phyloP scores from a whole-genome alignment of 176 grass and related monocot species.

The Triticum monococcum region DNA sequence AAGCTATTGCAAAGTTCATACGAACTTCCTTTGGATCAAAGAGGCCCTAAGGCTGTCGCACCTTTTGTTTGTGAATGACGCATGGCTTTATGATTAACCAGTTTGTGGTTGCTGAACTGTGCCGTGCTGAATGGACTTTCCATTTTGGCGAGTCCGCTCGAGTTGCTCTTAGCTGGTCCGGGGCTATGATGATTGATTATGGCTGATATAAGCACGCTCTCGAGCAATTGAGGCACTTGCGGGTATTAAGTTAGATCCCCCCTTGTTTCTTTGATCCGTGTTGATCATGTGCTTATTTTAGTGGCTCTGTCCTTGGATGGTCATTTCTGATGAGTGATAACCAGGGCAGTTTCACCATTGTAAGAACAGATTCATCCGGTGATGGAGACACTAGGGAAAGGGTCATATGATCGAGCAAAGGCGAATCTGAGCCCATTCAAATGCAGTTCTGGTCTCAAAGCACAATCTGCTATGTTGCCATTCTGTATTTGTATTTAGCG shows the following conservation, averaged over 20 bases:
- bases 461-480: background rate
- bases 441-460: background rate
- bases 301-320: conserved; percentile 27
- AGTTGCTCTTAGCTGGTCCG: background rate
- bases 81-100: too few species aligned
- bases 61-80: background rate
- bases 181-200: conserved; percentile 27
- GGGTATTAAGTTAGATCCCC: conserved; percentile 1
- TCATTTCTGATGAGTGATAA: conserved; percentile 26
- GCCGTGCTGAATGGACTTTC: too few species aligned
- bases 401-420: conserved; percentile 35
- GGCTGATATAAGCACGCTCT: conserved; percentile 20
- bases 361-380: background rate
- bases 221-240: background rate
- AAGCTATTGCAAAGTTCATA: background rate
- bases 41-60: background rate
- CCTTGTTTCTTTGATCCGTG: background rate
- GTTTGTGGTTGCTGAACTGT: too few species aligned
- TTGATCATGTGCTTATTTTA: background rate
- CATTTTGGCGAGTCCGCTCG: too few species aligned
- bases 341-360: background rate
- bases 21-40: background rate
- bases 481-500: too few species aligned
- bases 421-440: conserved; percentile 30
- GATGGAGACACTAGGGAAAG: conserved; percentile 1